Base-by-base conservation (phyloP, 1,284 basidiomycete genomes). In the Pisolithus thermaeus region DNA sequence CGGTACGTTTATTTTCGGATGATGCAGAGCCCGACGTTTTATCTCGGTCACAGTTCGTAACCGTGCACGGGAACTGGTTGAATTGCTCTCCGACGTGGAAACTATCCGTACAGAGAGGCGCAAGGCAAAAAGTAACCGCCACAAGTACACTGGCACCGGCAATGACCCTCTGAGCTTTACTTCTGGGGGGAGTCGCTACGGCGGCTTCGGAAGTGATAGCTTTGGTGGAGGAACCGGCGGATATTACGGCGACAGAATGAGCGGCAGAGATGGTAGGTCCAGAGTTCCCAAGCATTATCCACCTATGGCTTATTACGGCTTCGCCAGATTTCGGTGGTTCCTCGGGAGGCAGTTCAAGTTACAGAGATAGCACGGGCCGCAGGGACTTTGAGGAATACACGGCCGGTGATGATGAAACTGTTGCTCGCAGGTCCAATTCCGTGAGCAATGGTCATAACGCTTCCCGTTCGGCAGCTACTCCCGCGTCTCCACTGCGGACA, bases 41-140 rank as follows among this genome's bases (percentile, higher is more conserved):
- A 23, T 36, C 3, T 30, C 51, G 38, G 12, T 42, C n/a, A n/a
- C 61, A 96, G 95, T 99, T 46, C 90, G 96, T 46, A 97, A 97
- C 68, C 86, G 96, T 23, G 84, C 97, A 20, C 89, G 87, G 52
- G 96, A 99, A 70, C 77, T 99, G 14, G 90, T 90, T 11, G 87
- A 93, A 47, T 77, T 99, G 1, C 78, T 99, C 0, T 79, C 82
- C 1, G 96, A 99, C 65, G 87, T 99, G 5, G 96, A 99, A 36
- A 83, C 83, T 60, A 96, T 99, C 56, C 84, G 96, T 45, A 59
- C 69, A 3, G 97, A 99, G 70, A 83, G 96, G 41, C 81, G 94
- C 41, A 97, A 96, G 71, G 97, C 96, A 25, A 95, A 96, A 64
- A 64, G 74, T n/a, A 97, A 97, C 73, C 88, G 87, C 61, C 83